Evolutionary conservation across 768 basidiomycete genomes (phyloP), one percentile per base, ranked within the genome.

Genomic region (Calocera viscosa): DNA sequence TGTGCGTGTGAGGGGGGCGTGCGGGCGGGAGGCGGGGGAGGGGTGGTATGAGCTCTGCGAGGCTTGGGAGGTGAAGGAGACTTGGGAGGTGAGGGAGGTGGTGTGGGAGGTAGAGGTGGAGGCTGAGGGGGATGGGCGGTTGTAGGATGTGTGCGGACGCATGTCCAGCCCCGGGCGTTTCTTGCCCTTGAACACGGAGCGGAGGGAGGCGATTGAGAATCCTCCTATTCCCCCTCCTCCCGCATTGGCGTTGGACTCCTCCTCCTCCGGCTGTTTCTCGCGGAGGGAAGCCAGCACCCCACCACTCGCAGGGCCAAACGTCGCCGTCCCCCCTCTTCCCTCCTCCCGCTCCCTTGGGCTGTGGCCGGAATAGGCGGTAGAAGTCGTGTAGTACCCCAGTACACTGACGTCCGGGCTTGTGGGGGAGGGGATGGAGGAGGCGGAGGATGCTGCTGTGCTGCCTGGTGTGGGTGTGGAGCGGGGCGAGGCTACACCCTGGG

Each of bases 381-480:
- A 95, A 96, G 64, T 96, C 91, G 11, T 92, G 90, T 53, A 96
- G 80, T 11, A 84, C 87, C 64, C 84, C 82, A 35, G 91, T 80
- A 74, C 86, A 87, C 19, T 19, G 39, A 10, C 24, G 43, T 3
- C 43, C 16, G 43, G 43, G 43, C 43, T 47, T 5, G 35, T 5
- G 35, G 35, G 35, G 35, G 35, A 38, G 5, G 35, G 14, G 35
- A 38, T 5, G 14, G 35, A 38, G 14, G 35, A 38, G 35, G 35
- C 35, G 35, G 35, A 38, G 5, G 35, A 38, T 5, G 35, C 35
- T 5, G 35, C 35, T 5, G 35, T 38, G 35, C 35, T 38, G 35
- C 7, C 14, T 14, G 35, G 7, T 38, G 35, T 38, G 35, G 35
- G 35, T 14, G 5, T 5, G 35, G 35, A 5, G 5, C 14, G 35